Evolutionary conservation across 768 basidiomycete species (phyloP), one percentile per base, ranked within the genome.

Genomic region (Hericium erinaceus): DNA sequence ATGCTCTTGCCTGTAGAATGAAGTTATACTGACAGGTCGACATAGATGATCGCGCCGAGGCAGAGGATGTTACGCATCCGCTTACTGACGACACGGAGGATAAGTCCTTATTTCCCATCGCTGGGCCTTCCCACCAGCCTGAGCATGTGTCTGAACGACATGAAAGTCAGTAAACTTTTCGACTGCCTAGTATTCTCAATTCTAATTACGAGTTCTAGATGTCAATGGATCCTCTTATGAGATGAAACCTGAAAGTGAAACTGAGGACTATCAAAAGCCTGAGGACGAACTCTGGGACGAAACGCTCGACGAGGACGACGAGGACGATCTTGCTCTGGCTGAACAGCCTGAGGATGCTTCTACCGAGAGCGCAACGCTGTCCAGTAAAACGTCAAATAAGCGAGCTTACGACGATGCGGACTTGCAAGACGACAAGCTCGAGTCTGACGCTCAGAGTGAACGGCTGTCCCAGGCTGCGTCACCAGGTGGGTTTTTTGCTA

Each of bases 301-400:
- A 18, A 11, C n/a, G 16, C 4, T 53, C n/a, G 52, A 53, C 52
- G 52, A 33, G 4, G 24, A n/a, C n/a, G 28, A 39, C 37, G 38
- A 22, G 22, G 22, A 37, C 13, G 28, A 53, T 12, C 13, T 37
- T 11, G 33, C n/a, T 13, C 10, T 18, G 9, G 16, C 52, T 18
- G 52, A 18, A 22, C 20, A 24, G 24, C 22, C 16, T 2, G 52
- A 53, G 16, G 52, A 13, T n/a, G 52, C 39, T 9, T 53, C 52
- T 18, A 53, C 52, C n/a, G 52, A 53, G n/a, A 53, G 52, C 37
- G 37, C 52, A 13, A 53, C 52, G 6, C 38, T 53, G 38, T 53
- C 52, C 20, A 53, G 52, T 12, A 53, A 39, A 37, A 39, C 52
- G 2, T 37, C 52, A 9, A 10, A 26, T 9, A 53, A 53, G 10